Evolutionary conservation across 2,329 filamentous ascomycete genomes (phyloP).

Genomic region (Scedosporium apiospermum): DNA sequence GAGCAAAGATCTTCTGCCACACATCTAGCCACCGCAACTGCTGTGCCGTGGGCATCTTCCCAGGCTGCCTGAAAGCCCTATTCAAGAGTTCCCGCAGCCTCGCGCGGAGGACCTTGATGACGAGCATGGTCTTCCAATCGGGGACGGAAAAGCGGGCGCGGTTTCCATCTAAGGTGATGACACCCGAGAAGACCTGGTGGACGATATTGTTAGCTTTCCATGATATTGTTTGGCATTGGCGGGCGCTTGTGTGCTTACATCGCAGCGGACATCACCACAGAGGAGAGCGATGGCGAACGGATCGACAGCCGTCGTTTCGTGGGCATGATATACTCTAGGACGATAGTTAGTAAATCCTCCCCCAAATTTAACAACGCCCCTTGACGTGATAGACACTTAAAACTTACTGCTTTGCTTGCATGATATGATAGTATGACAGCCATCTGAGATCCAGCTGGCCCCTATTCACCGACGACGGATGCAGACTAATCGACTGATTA

Average conservation of each 20-base stretch:
- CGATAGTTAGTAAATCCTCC: neutral
- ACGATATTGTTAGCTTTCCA: neutral
- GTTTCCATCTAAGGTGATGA: conserved; percentile 80
- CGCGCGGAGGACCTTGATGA: conserved; percentile 70
- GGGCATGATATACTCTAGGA: conserved; percentile 70
- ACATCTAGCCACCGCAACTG: conserved; percentile 66
- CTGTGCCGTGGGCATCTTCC: conserved; percentile 52
- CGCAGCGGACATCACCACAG: conserved; percentile 82
- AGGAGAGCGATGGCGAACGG: conserved; percentile 76
- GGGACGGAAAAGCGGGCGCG: conserved; percentile 71
- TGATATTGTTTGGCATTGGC: neutral
- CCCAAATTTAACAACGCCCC: conserved; percentile 5
- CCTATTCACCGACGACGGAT: conserved; percentile 85
- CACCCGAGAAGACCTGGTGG: conserved; percentile 68
- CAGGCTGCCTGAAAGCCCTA: conserved; percentile 58
- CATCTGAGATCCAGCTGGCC: conserved; percentile 59
- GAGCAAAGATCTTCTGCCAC: conserved; percentile 58
- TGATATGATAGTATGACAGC: conserved; percentile 94
- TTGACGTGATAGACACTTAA: neutral
- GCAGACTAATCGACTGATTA: conserved; percentile 81
- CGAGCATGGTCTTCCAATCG: conserved; percentile 86
- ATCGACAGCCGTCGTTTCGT: conserved; percentile 74
- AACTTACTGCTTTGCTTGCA: conserved; percentile 74
- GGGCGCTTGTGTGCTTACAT: conserved; percentile 39
- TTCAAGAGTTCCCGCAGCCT: conserved; percentile 68